Conservation (phyloP, 768 basidiomycete genomes). For the Hemileccinum impolitum region DNA sequence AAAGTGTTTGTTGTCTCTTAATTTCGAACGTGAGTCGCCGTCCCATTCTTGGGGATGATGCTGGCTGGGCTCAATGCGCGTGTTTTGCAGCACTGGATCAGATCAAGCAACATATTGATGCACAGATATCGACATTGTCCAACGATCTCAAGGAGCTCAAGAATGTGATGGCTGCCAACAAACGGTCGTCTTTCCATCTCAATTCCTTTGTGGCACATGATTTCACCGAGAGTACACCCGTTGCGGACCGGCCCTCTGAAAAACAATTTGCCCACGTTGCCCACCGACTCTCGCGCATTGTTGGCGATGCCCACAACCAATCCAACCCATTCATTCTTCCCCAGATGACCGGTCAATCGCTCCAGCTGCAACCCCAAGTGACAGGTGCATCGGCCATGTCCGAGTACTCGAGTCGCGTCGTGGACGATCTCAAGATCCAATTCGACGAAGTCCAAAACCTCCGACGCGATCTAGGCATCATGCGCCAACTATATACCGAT, state of each 20-base stretch:
- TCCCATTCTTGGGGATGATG: constrained; percentile 2
- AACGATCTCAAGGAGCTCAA: constrained; percentile 91
- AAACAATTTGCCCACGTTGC: constrained; percentile 71
- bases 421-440: constrained; percentile 82
- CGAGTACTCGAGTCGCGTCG: constrained; percentile 70
- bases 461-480: constrained; percentile 87
- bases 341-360: constrained; percentile 65
- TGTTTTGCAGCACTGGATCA: constrained; percentile 80
- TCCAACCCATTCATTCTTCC: constrained; percentile 42
- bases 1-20: constrained; percentile 83
- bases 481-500: constrained; percentile 92
- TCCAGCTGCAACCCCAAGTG: constrained; percentile 57
- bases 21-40: constrained; percentile 86
- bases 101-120: constrained; percentile 96
- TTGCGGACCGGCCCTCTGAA: constrained; percentile 66
- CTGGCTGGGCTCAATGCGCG: background rate
- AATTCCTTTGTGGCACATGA: constrained; percentile 51
- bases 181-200: constrained; percentile 50
- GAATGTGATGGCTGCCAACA: constrained; percentile 52
- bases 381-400: constrained; percentile 74
- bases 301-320: constrained; percentile 41
- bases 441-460: constrained; percentile 95
- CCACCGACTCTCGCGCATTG: constrained; percentile 68
- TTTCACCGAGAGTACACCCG: constrained; percentile 64
- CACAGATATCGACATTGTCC: constrained; percentile 79